Evolutionary conservation across 2,329 filamentous ascomycete species (phyloP), one percentile per base, ranked within the genome.

Genomic region (Purpureocillium takamizusanense): DNA sequence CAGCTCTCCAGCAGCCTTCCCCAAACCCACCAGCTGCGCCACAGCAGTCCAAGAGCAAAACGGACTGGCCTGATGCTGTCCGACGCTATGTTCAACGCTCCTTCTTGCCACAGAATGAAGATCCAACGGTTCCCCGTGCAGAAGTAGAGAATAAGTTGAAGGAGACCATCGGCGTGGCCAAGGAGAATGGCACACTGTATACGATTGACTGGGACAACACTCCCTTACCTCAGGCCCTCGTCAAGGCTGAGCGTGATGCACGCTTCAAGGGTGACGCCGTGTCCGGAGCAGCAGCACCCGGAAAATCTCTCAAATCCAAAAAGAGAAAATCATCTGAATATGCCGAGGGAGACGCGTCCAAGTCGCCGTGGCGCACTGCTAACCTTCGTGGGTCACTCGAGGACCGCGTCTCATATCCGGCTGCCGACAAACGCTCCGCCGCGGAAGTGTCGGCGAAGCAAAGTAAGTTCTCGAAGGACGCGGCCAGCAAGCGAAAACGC

Each of bases 391-490:
- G 56, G 43, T 60, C 69, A 44, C 74, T 90, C 51, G 83, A 86
- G 66, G 81, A 87, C 56, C 86, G 88, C 51, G 74, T 90, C 56
- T 81, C 81, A 49, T 80, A 78, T 56, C 60, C 70, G 40, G 47
- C 56, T 35, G 11, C 13, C 28, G 55, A 58, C 33, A 69, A 68
- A 50, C 63, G 62, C 51, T 48, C 56, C 43, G 55, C 53, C 40
- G 68, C 71, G 49, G 69, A 72, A 46, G 60, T 66, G 38, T 51
- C 63, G 42, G 61, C 66, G 47, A 72, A 70, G 50, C 56, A 74
- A 71, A 94, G 86, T 92, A 94, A 94, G 86, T 92, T 83, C 61
- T 79, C 85, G 65, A 83, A 83, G 67, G 89, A 95, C 63, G 74
- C 42, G 18, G 46, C 86, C 66, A 90, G 94, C 65, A 89, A 88